Evolutionary conservation across 768 basidiomycete genomes (phyloP).

Genomic region (Mycena chlorophos): DNA sequence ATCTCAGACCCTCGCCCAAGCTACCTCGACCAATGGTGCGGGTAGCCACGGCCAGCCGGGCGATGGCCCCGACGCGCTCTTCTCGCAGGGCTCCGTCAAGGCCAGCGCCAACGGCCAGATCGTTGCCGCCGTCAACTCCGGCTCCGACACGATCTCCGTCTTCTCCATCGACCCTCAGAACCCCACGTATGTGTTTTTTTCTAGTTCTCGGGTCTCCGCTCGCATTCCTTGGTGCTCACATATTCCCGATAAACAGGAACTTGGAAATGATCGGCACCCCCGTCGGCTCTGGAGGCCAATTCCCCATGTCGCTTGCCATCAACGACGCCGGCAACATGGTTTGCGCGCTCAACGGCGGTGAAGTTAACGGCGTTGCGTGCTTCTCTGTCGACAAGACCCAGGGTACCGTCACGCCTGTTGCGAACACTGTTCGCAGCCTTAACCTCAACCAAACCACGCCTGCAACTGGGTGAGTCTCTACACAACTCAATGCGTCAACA

Average conservation of each 20-base stretch:
- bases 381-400: constrained; percentile 42
- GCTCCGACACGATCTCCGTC: constrained; percentile 46
- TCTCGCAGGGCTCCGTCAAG: constrained; percentile 44
- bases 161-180: constrained; percentile 44
- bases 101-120: constrained; percentile 35
- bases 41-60: constrained; percentile 38
- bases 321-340: constrained; percentile 34
- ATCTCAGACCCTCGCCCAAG: constrained; percentile 30
- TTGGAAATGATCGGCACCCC: constrained; percentile 46
- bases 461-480: constrained; percentile 35
- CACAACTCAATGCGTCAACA: not conserved
- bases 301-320: constrained; percentile 48
- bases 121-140: constrained; percentile 42
- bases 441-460: constrained; percentile 53
- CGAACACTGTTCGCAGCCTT: constrained; percentile 44
- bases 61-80: constrained; percentile 40
- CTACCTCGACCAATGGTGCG: constrained; percentile 33
- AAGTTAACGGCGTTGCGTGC: constrained; percentile 46
- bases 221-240: too few relatives aligned
- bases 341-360: constrained; percentile 46
- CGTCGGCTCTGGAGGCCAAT: constrained; percentile 46
- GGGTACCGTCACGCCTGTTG: constrained; percentile 39
- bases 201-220: too few relatives aligned
- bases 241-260: too few relatives aligned
- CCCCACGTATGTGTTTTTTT: too few relatives aligned